Evolutionary conservation across 2,329 filamentous ascomycete species (phyloP).

Genomic region (Aspergillus sp.): DNA sequence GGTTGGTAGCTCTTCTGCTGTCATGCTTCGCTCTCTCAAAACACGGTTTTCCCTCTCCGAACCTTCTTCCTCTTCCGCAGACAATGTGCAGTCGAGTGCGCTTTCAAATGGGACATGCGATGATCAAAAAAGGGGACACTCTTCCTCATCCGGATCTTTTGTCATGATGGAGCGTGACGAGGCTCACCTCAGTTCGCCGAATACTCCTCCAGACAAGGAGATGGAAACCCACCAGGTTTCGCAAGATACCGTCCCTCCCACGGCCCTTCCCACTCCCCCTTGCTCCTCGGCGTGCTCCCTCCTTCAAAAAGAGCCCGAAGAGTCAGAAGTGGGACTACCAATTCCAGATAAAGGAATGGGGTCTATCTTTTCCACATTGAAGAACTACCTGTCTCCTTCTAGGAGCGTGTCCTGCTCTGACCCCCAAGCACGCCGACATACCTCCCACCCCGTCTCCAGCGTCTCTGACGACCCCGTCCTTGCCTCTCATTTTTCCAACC

Average conservation of each 20-base stretch:
- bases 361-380: constrained; percentile 46
- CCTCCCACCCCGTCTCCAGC: constrained; percentile 60
- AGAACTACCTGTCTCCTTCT: constrained; percentile 44
- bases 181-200: constrained; percentile 28
- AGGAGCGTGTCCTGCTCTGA: constrained; percentile 31
- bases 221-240: constrained; percentile 24
- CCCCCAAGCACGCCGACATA: constrained; percentile 43
- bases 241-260: constrained; percentile 33
- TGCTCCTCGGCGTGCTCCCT: constrained; percentile 45
- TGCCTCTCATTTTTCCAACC: constrained; percentile 69
- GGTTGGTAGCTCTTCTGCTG: constrained; percentile 89
- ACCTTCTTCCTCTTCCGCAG: constrained; percentile 23
- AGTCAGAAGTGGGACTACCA: constrained; percentile 38
- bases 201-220: constrained; percentile 25
- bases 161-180: constrained; percentile 43
- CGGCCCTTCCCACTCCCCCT: constrained; percentile 44
- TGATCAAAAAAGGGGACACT: constrained; percentile 25
- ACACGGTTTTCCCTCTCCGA: constrained; percentile 39
- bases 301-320: constrained; percentile 45
- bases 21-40: constrained; percentile 55
- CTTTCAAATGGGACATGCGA: constrained; percentile 24
- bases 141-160: constrained; percentile 39
- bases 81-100: constrained; percentile 25
- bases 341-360: constrained; percentile 38
- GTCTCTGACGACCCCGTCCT: constrained; percentile 65